Percentiles rank a stretch among this genome's conserved stretches.
These are phyloP conservation scores for Epichloe typhina DNA, from an alignment of 2,329 filamentous ascomycete genomes.

Conservation along the genomic window DNA sequence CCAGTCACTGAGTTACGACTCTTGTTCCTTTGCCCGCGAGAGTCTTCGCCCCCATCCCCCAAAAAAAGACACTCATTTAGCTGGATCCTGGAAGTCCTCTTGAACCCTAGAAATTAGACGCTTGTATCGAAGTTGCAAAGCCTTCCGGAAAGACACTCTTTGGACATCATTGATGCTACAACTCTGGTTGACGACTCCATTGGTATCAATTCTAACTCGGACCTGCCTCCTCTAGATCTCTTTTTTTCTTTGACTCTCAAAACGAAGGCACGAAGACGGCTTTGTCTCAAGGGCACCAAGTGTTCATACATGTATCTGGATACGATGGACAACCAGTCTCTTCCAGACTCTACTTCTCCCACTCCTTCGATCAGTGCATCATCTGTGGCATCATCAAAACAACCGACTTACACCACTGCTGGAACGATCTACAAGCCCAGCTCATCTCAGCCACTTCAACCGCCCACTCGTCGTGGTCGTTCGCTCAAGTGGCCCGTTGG, in stretches of 20 bases:
- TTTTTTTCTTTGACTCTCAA: constrained; percentile 5
- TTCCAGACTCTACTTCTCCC: constrained; percentile 11
- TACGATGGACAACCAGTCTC: constrained; percentile 18
- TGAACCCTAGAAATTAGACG: not conserved
- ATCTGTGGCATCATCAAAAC: constrained; percentile 14
- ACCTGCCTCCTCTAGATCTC: constrained; percentile 17
- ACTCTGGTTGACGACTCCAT: not conserved
- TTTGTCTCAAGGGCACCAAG: not conserved
- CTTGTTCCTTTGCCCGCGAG: not conserved
- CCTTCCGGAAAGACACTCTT: constrained; percentile 9
- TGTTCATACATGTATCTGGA: constrained; percentile 1
- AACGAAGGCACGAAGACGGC: constrained; percentile 5
- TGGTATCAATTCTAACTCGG: constrained; percentile 13
- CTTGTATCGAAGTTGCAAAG: not conserved
- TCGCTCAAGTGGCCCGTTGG: constrained; percentile 27
- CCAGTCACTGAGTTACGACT: not conserved
- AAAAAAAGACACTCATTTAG: not conserved
- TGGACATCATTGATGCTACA: not conserved
- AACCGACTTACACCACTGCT: constrained; percentile 39
- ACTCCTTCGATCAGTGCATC: constrained; percentile 11
- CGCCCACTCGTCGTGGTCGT: constrained; percentile 37
- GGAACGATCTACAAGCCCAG: constrained; percentile 42
- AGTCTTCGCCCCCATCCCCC: not conserved
- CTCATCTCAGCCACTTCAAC: constrained; percentile 31
- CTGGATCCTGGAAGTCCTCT: not conserved